Evolutionary conservation across 805 yeast genomes (phyloP), one percentile per base, ranked within the genome.

Genomic region (Maudiozyma pseudohumilis): DNA sequence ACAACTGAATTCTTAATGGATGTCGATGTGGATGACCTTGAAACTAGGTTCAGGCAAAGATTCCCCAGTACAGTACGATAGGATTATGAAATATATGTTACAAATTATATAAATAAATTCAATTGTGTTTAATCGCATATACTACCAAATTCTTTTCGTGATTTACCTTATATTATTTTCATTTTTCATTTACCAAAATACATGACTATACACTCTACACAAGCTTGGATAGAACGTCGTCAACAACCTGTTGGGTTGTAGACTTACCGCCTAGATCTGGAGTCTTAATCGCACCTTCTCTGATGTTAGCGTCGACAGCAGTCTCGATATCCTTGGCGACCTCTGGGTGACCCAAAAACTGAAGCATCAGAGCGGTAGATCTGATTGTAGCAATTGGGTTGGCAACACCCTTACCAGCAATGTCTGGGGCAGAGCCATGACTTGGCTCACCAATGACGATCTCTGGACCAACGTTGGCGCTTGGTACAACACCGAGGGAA

Each of bases 381-480:
- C 98, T 80, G 60, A 92, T 89, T 36, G 98, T 92, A 40, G 98
- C 98, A 55, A 92, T 79, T 48, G 98, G 98, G 74, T 89, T 89
- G 37, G 96, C 75, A 52, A 86, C 84, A 53, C 92, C 92, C 64
- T 74, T 79, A 52, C 98, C 98, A 60, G 88, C 95, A 49, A 92
- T 92, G 63, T 92, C 98, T 40, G 98, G 98, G 39, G 98, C 98
- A 40, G 95, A 84, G 44, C 98, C 98, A 66, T 92, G 98, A 60
- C 96, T 88, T 59, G 98, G 98, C 68, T 92, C 98, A 61, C 98
- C 98, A 59, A 92, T 86, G 46, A 94, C 96, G 59, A 92, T 89
- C 60, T 72, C 66, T 59, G 87, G 95, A 55, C 98, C 98, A 46
- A 92, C 98, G 57, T 92, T 92, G 43, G 97, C 97, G 38, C 94